Conservation (phyloP, 2,329 filamentous ascomycete genomes). For the Lecanicillium sp. region DNA sequence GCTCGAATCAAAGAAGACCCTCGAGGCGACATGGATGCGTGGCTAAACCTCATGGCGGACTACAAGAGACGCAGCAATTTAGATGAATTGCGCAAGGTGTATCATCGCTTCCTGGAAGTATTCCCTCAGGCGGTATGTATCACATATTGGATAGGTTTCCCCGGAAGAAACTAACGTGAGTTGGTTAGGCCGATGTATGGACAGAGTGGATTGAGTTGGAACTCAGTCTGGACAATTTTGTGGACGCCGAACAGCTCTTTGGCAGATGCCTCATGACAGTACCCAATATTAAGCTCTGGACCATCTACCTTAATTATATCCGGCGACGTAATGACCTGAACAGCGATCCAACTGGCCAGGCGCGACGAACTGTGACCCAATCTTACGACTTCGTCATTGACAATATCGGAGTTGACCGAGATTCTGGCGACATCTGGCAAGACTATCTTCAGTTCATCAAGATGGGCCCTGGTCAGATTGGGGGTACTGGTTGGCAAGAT, state of each 20-base stretch:
- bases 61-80: conserved; percentile 74
- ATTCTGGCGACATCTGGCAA: conserved; percentile 82
- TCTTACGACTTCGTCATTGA: conserved; percentile 90
- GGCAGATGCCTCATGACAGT: conserved; percentile 68
- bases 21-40: conserved; percentile 85
- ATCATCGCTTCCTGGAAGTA: conserved; percentile 76
- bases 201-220: conserved; percentile 85
- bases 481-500: conserved; percentile 87
- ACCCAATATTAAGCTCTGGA: conserved; percentile 82
- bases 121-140: conserved; percentile 84
- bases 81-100: conserved; percentile 71
- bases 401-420: conserved; percentile 83
- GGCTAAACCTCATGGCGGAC: conserved; percentile 80
- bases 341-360: conserved; percentile 68
- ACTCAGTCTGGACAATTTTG: conserved; percentile 74
- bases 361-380: conserved; percentile 70
- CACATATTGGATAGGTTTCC: not conserved
- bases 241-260: conserved; percentile 75
- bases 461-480: conserved; percentile 74
- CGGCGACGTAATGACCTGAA: conserved; percentile 78
- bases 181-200: conserved; percentile 77
- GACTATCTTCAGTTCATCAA: conserved; percentile 95
- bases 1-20: conserved; percentile 88
- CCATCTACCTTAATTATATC: conserved; percentile 89
- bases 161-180: not conserved